These are phyloP conservation scores for Epichloe typhina DNA, from an alignment of 2,329 filamentous ascomycete species.

Conservation along the genomic window DNA sequence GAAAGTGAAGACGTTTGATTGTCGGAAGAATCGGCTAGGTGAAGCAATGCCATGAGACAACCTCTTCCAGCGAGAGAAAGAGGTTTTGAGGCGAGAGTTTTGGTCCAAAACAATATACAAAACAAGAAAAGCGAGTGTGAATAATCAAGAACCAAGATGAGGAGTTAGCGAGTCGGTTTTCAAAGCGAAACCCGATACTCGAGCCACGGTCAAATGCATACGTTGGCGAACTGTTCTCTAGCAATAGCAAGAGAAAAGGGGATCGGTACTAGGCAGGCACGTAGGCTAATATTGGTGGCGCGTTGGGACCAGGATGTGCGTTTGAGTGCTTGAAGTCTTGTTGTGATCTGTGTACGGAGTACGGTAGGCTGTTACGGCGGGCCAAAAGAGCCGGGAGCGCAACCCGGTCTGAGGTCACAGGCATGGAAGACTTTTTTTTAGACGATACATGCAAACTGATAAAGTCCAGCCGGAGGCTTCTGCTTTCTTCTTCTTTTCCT, in stretches of 20 bases:
- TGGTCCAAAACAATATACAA: not conserved
- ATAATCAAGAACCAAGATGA: not conserved
- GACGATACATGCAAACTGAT: no score
- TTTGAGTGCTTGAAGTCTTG: no score
- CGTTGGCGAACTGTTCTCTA: not conserved
- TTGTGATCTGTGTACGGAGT: no score
- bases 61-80: not conserved
- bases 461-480: no score
- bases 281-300: no score
- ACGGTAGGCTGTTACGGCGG: not conserved
- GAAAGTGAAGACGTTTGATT: not conserved
- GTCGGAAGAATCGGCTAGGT: not conserved
- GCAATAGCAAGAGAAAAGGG: conserved; percentile 5
- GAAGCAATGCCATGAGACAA: not conserved
- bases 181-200: not conserved
- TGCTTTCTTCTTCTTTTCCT: no score
- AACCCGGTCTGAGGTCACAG: not conserved
- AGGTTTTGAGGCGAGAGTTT: not conserved
- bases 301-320: no score
- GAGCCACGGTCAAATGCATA: conserved; percentile 2
- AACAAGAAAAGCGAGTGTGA: conserved; percentile 3
- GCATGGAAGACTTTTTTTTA: no score
- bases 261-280: not conserved
- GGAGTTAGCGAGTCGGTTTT: not conserved
- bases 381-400: not conserved